Conservation (phyloP, 2,329 filamentous ascomycete species). For the Exophiala mesophila region DNA sequence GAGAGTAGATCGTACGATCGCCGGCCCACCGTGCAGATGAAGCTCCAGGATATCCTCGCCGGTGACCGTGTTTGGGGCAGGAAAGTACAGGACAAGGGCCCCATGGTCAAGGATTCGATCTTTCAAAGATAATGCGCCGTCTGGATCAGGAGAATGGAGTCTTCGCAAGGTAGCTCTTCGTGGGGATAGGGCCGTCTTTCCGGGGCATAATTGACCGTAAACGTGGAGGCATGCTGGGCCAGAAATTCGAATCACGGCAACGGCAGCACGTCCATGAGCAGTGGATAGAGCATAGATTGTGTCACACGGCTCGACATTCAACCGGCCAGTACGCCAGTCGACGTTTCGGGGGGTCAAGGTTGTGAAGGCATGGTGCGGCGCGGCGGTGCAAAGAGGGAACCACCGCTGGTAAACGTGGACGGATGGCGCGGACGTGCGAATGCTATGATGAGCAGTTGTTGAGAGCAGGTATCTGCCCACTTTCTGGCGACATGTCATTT, state of each 20-base stretch:
- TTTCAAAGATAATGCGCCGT: slow-evolving; percentile 29
- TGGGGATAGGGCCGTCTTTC: slow-evolving; percentile 50
- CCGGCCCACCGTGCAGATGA: slow-evolving; percentile 88
- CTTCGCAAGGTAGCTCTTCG: slow-evolving; percentile 68
- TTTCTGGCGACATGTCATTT: background rate
- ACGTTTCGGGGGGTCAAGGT: slow-evolving; percentile 3
- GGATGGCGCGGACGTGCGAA: too few species aligned
- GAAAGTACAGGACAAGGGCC: slow-evolving; percentile 78
- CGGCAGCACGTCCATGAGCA: slow-evolving; percentile 76
- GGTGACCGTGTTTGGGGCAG: slow-evolving; percentile 74
- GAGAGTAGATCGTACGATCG: slow-evolving; percentile 82
- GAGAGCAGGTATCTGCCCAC: too few species aligned
- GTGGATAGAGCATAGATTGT: slow-evolving; percentile 95
- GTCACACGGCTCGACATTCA: slow-evolving; percentile 7
- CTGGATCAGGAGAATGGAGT: slow-evolving; percentile 56
- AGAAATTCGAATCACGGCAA: slow-evolving; percentile 84
- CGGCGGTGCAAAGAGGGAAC: background rate
- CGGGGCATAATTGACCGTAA: slow-evolving; percentile 59
- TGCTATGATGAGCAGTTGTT: too few species aligned
- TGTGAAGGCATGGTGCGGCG: slow-evolving; percentile 9
- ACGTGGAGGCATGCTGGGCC: slow-evolving; percentile 70
- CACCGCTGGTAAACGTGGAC: too few species aligned
- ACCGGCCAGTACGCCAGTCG: slow-evolving; percentile 4
- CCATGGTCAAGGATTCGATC: slow-evolving; percentile 63
- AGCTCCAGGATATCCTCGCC: slow-evolving; percentile 90